Base-by-base conservation (phyloP, 306 rosid species). In the Astragalus membranaceus region DNA sequence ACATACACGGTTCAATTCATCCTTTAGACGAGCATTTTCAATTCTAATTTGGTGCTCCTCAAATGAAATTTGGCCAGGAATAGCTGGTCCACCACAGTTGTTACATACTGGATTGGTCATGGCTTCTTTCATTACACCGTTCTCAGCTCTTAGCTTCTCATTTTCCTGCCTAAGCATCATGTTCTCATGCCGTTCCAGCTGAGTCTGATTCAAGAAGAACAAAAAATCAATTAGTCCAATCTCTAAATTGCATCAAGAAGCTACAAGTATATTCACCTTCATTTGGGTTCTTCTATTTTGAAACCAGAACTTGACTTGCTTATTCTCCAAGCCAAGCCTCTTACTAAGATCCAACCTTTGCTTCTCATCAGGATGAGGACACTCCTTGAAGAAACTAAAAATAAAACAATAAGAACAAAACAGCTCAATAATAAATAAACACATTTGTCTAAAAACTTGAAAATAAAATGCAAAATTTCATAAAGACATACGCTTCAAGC, bases 291-390 rank as follows among this genome's bases (percentile, higher is more conserved):
- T 64, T 16, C 99, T 72, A 58, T 95, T 95, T 80, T 95, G 99
- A 82, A 95, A 95, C 99, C 99, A 95, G 79, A 95, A 95, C 54
- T 95, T 95, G 75, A 95, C 92, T 85, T 95, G 99, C 87, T 91
- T 95, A 30, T 71, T 79, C 80, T 89, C 97, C 91, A 91, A 79
- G 64, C 83, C 53, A 75, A 91, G 96, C 76, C 86, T 85, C 82
- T 68, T 83, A 56, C 99, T 89, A 44, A 95, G 92, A 46, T 91
- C 99, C 75, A 67, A 30, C 73, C 99, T 85, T 74, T 95, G 99
- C 80, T 95, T 95, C 61, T 95, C 99, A 78, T 95, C 97, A 4
- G 99, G 99, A 79, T 95, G 97, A 48, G 97, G 99, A 70, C 90
- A 89, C 75, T 91, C 96, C 87, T 88, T 91, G 48, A 91, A 95